Base-by-base conservation (phyloP, 768 basidiomycete species). In the Omphalotus guepiniiformis region DNA sequence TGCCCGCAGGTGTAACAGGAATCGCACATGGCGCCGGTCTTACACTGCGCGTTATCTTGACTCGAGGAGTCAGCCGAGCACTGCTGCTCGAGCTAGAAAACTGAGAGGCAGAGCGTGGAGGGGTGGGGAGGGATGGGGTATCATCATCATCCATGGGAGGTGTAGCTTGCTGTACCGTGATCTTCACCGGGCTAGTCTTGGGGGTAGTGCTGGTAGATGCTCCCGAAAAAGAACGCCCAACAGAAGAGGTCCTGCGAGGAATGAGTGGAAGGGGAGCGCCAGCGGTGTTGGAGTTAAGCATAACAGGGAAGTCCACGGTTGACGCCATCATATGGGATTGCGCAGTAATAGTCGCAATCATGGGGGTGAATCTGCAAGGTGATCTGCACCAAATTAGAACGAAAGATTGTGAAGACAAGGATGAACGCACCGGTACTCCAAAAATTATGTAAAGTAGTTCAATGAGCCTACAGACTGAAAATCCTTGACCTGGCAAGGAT, bases 261-360 rank as follows among this genome's bases (percentile, higher is more conserved):
- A 86, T 71, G 42, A 76, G 68, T 13, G 84, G 83, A n/a, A 85
- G 74, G 46, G 83, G 75, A 6, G 68, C 67, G 2, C 78, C 74
- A 26, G 85, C 80, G 25, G 71, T 63, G 62, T 82, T 86, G 34
- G 78, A 66, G 49, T 66, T 65, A 26, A 46, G 44, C 34, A n/a
- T n/a, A 36, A 46, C 21, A 36, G 6, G n/a, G 42, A 43, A 30
- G 42, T 13, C 8, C 34, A 36, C n/a, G 29, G 22, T 46, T 6
- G 44, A 26, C 3, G 21, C 19, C 7, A 46, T 6, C 16, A n/a
- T 19, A 19, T 42, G 44, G 12, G 44, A 12, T 13, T 46, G 26
- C 25, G 35, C 16, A 34, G 44, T 15, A 16, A 37, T n/a, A 22
- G 44, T 35, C 44, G 44, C 44, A 37, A 46, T 32, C 44, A 46